A percentile compares a stretch with the other conserved stretches of the same genome.
phyloP scores from a whole-genome alignment of 257 asterid genomes.

The Solanum virginianum region DNA sequence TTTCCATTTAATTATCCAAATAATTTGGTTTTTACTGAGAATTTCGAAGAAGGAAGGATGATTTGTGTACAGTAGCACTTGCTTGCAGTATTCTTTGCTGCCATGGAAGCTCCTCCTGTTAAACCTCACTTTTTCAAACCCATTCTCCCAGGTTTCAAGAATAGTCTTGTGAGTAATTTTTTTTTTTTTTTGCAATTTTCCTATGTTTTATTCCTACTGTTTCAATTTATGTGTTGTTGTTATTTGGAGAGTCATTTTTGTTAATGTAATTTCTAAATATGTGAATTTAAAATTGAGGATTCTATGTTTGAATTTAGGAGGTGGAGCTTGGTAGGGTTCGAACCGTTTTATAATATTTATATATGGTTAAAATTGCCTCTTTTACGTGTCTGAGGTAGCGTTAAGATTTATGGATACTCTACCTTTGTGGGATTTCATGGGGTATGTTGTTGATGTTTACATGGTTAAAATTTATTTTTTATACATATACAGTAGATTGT shows the following conservation, averaged over 20 bases:
- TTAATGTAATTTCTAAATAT: not conserved
- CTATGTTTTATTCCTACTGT: not conserved
- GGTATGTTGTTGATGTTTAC: no score
- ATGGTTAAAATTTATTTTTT: not conserved
- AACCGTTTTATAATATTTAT: not conserved
- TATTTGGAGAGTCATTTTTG: not conserved
- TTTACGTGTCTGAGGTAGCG: no score
- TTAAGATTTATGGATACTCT: no score
- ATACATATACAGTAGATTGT: not conserved
- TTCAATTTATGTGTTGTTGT: not conserved
- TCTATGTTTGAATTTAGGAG: not conserved
- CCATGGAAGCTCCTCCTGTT: not conserved
- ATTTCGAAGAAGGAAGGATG: not conserved
- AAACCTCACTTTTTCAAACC: slow-evolving; percentile 12
- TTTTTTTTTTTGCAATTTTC: not conserved
- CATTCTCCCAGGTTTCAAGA: slow-evolving; percentile 3
- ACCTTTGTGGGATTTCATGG: no score
- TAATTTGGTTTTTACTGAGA: not conserved
- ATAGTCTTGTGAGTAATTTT: not conserved
- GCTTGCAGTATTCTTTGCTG: not conserved
- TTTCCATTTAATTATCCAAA: not conserved
- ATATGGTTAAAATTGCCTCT: not conserved
- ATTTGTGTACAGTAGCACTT: not conserved
- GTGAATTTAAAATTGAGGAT: not conserved
- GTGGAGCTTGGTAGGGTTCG: not conserved